These are phyloP conservation scores for Colletotrichum salicis DNA, from an alignment of 2,329 filamentous ascomycete species.

Conservation along the genomic window DNA sequence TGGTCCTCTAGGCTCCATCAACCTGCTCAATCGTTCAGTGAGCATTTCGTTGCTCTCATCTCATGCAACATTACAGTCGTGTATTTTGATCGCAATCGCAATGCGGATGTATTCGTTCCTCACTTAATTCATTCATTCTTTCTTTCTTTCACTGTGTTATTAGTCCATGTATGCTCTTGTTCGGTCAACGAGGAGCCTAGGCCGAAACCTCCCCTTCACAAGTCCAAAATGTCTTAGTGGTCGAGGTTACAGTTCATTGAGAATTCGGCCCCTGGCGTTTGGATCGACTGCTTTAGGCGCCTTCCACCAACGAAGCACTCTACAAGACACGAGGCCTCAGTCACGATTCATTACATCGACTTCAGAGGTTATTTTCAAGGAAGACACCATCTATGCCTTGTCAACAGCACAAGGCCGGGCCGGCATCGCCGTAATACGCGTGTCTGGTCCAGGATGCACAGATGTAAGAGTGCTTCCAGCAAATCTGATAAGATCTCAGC, in stretches of 20 bases:
- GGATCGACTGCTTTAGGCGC: background rate
- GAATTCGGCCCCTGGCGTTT: constrained; percentile 3
- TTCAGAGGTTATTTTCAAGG: constrained; percentile 1
- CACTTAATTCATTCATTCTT: background rate
- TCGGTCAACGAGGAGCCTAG: constrained; percentile 19
- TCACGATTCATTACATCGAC: background rate
- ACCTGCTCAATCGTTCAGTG: background rate
- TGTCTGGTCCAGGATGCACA: constrained; percentile 82
- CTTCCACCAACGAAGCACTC: background rate
- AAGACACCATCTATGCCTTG: constrained; percentile 88
- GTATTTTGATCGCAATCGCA: background rate
- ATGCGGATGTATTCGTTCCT: background rate
- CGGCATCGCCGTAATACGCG: constrained; percentile 88
- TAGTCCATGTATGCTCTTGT: constrained; percentile 17
- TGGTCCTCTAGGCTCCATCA: background rate
- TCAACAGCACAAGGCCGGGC: constrained; percentile 87
- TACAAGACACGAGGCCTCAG: background rate
- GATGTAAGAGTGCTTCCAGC: constrained; percentile 58
- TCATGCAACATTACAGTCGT: background rate
- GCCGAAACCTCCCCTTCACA: constrained; percentile 2
- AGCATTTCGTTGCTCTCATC: background rate
- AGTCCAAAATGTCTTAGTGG: constrained; percentile 28
- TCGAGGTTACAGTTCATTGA: background rate
- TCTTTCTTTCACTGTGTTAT: background rate
- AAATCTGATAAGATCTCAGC: no score